Base-by-base conservation (phyloP, 257 asterid species). In the Craterostigma plantagineum region DNA sequence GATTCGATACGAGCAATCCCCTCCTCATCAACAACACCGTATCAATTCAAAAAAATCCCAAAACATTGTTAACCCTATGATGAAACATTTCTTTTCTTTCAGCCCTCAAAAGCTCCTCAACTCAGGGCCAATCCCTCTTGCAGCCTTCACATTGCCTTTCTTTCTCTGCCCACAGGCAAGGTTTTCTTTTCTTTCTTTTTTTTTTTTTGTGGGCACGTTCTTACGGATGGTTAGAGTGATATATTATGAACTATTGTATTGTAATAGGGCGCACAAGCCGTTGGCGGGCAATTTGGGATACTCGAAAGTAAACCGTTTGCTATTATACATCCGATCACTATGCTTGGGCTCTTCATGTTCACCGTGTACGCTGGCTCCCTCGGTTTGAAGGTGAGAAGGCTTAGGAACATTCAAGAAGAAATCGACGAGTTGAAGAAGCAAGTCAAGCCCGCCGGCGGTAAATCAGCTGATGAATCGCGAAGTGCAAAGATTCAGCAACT, bases 351-450 rank as follows among this genome's bases (percentile, higher is more conserved):
- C 42, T 87, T 87, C 52, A 13, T 61, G 9, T 76, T 67, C 67
- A 82, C 95, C 1, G 40, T 79, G 62, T 82, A 82, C 49, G 76
- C 98, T 34, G 98, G 95, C 4, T 87, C 79, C 36, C 92, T 82
- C 53, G 98, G 98, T 11, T 87, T 92, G 95, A 95, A 87, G 64
- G 79, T 92, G 98, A 58, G 98, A 70, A 68, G 95, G 37, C 85
- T 87, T 6, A 76, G 98, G 11, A 87, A 92, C 0, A 35, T 62
- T 8, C 98, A 87, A 43, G 63, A 66, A 0, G 98, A 87, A 63
- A 74, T 87, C 36, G 70, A 48, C 27, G 77, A 72, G 63, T 75
- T 87, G 1, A 87, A 87, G 66, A 87, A 76, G 71, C 74, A 76
- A 57, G 62, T 79, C 2, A 60, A 74, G 67, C 75, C 90, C 12